Percentiles rank a stretch among this genome's conserved stretches.
These are phyloP conservation scores for Cyberlindnera misumaiensis DNA, from an alignment of 805 yeast genomes.

Conservation along the genomic window DNA sequence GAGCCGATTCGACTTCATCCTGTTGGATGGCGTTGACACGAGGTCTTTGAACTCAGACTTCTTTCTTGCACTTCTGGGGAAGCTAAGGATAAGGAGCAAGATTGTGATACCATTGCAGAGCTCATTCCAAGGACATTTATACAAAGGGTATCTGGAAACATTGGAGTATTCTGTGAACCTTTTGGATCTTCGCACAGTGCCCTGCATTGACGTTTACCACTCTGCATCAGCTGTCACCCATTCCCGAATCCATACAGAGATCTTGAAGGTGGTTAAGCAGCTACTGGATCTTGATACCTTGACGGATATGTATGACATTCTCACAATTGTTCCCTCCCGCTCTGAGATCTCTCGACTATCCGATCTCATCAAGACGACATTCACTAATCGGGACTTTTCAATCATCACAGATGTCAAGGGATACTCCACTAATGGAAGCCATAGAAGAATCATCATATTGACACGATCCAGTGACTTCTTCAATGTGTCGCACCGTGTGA, in stretches of 20 bases:
- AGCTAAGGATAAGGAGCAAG: background rate
- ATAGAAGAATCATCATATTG: slow-evolving; percentile 4
- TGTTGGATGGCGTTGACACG: slow-evolving; percentile 9
- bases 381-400: slow-evolving; percentile 1
- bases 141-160: slow-evolving; percentile 1
- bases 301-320: slow-evolving; percentile 6
- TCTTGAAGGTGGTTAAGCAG: background rate
- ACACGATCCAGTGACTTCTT: background rate
- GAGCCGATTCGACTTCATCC: slow-evolving; percentile 5
- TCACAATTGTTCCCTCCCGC: slow-evolving; percentile 3
- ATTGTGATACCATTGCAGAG: slow-evolving; percentile 6
- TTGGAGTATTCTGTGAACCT: background rate
- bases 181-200: slow-evolving; percentile 1
- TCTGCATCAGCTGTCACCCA: slow-evolving; percentile 1
- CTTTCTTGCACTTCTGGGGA: slow-evolving; percentile 5
- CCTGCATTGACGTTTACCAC: slow-evolving; percentile 4
- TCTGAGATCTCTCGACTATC: background rate
- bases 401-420: slow-evolving; percentile 5
- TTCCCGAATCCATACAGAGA: slow-evolving; percentile 1
- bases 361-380: background rate
- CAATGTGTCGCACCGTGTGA: slow-evolving; percentile 4
- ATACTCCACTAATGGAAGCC: slow-evolving; percentile 3
- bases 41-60: slow-evolving; percentile 6
- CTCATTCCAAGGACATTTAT: background rate
- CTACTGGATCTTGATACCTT: slow-evolving; percentile 3